Evolutionary conservation across 352 stramenopile species (phyloP), one percentile per base, ranked within the genome.

Genomic region (Phytophthora vignae): DNA sequence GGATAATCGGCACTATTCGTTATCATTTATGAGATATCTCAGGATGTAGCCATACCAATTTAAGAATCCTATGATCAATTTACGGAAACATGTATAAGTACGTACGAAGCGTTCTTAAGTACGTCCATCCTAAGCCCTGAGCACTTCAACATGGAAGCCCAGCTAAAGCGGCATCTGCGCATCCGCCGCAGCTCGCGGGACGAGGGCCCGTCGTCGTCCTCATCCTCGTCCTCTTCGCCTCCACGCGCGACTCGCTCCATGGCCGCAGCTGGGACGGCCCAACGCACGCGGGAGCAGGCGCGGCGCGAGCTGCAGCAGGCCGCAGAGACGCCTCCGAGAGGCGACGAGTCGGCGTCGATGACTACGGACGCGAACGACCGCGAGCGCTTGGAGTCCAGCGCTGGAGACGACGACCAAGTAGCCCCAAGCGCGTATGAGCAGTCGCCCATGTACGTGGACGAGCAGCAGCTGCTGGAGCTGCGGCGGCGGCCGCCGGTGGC

Each of bases 391-490:
- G 38, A 10, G 14, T 33, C 29, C 8, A 60, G 60, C n/a, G 50
- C 17, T 14, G 19, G 54, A 14, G 22, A 21, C 53, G 12, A 17
- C 49, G 8, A 25, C 29, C 49, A 33, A 12, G 0, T 1, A 4
- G 9, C 29, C 27, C 4, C 33, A n/a, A 58, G 7, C 29, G 29
- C 59, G 2, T 86, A 77, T 38, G 60, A 73, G 36, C 52, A 78
- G n/a, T 89, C 79, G 11, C 60, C 73, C 5, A 61, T 66, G 27
- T 82, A 84, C 52, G 78, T 82, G 40, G 71, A 81, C 15, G 60
- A 69, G 0, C 40, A 56, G 5, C 55, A 76, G 50, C 63, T 88
- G 4, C 58, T 65, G 11, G 64, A 77, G 60, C 62, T 90, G 22
- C 79, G 81, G 58, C 65, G 60, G 29, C 73, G 68, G 15, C 77